Evolutionary conservation across 2,329 filamentous ascomycete species (phyloP).

Genomic region (Calonectria pteridis): DNA sequence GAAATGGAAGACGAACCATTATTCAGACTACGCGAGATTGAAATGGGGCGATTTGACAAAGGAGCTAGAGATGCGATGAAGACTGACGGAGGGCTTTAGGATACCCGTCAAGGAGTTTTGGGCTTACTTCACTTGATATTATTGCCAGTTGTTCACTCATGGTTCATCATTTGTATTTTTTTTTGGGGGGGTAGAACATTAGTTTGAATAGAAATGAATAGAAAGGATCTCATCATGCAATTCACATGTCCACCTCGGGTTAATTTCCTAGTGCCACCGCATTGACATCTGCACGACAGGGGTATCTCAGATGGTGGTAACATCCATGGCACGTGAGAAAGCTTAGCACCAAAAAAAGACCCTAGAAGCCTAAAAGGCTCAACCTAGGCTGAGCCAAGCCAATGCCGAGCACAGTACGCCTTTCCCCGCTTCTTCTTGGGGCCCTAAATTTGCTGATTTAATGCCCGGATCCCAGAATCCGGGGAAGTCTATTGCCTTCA

Average conservation of each 20-base stretch:
- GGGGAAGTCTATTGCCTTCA: not conserved
- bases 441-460: not conserved
- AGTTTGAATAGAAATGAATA: not conserved
- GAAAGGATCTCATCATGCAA: not conserved
- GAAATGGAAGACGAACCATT: not conserved
- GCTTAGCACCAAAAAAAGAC: not conserved
- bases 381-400: not conserved
- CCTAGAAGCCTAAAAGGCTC: not conserved
- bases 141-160: not conserved
- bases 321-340: not conserved
- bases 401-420: not conserved
- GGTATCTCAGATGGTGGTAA: not conserved
- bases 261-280: not conserved
- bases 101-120: not conserved
- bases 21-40: not conserved
- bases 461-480: not conserved
- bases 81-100: no score
- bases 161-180: not conserved
- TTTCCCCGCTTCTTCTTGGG: not conserved
- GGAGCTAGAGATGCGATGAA: not conserved
- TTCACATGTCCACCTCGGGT: not conserved
- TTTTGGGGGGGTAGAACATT: no score
- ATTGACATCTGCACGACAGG: not conserved
- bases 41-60: not conserved
- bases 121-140: not conserved